A percentile compares a stretch with the other conserved stretches of the same genome.
Evolutionary conservation across 148 eudicot genomes (phyloP).

Genomic region (Polygonum maritimum): DNA sequence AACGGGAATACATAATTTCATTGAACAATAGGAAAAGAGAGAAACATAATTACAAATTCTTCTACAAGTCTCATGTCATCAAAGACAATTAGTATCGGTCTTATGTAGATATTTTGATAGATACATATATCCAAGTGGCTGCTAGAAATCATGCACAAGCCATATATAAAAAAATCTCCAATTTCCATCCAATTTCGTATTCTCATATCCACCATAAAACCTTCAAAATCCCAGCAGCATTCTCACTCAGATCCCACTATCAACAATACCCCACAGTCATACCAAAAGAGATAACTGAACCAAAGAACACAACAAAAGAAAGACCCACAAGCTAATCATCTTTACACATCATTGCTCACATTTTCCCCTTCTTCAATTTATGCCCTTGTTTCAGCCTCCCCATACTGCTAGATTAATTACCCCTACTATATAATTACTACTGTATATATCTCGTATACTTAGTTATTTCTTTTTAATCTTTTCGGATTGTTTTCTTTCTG

Average conservation of each 20-base stretch:
- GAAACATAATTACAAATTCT: not conserved
- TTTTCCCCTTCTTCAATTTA: not conserved
- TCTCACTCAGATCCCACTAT: not conserved
- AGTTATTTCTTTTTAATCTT: not conserved
- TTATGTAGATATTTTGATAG: not conserved
- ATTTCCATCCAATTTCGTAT: not conserved
- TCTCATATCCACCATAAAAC: not conserved
- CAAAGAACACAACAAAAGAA: not conserved
- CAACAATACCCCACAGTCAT: not conserved
- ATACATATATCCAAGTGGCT: not conserved
- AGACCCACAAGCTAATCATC: not conserved
- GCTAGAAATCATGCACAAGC: not conserved
- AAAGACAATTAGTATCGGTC: not conserved
- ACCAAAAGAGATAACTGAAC: not conserved
- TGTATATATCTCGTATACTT: not conserved
- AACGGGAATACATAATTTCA: not conserved
- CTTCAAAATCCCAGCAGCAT: not conserved
- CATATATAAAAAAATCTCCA: not conserved
- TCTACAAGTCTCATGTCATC: slow-evolving; percentile 1
- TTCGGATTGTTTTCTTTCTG: not conserved
- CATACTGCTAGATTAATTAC: not conserved
- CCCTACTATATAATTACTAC: not conserved
- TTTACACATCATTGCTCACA: not conserved
- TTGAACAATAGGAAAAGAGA: not conserved
- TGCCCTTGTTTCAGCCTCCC: not conserved